Evolutionary conservation across 768 basidiomycete genomes (phyloP).

Genomic region (Gautieria morchelliformis): DNA sequence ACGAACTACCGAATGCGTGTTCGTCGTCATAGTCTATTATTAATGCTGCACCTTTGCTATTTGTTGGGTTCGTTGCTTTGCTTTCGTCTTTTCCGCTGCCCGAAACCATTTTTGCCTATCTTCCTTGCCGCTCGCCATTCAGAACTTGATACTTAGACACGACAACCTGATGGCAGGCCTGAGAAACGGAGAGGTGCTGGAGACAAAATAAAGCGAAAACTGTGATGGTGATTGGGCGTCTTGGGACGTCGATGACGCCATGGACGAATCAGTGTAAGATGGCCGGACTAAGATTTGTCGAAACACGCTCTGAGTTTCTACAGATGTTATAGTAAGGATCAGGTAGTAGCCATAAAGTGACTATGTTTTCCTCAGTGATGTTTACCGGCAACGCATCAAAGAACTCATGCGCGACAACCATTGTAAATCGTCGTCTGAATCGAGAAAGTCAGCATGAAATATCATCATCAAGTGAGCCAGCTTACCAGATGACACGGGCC

Average conservation of each 20-base stretch:
- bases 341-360: not conserved
- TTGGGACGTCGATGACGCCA: constrained; percentile 7
- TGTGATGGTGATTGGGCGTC: constrained; percentile 18
- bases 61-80: constrained; percentile 9
- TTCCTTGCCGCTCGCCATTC: constrained; percentile 59
- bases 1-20: constrained; percentile 57
- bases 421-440: constrained; percentile 46
- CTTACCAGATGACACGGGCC: constrained; percentile 35
- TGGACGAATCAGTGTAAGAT: constrained; percentile 14
- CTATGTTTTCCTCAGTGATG: constrained; percentile 59
- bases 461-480: not conserved
- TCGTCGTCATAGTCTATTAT: constrained; percentile 87
- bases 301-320: constrained; percentile 76
- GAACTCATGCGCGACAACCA: constrained; percentile 93
- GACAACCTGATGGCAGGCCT: constrained; percentile 54
- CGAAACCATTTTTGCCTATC: constrained; percentile 55
- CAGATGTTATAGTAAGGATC: not conserved
- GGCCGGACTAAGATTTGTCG: constrained; percentile 65
- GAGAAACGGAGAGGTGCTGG: constrained; percentile 57
- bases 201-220: constrained; percentile 60
- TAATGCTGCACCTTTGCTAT: constrained; percentile 42
- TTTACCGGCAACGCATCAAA: constrained; percentile 95
- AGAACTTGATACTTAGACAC: constrained; percentile 73
- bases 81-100: constrained; percentile 29
- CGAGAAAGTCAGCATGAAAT: not conserved